Evolutionary conservation across 148 eudicot species (phyloP), one percentile per base, ranked within the genome.

Genomic region (Euryodendron excelsum): DNA sequence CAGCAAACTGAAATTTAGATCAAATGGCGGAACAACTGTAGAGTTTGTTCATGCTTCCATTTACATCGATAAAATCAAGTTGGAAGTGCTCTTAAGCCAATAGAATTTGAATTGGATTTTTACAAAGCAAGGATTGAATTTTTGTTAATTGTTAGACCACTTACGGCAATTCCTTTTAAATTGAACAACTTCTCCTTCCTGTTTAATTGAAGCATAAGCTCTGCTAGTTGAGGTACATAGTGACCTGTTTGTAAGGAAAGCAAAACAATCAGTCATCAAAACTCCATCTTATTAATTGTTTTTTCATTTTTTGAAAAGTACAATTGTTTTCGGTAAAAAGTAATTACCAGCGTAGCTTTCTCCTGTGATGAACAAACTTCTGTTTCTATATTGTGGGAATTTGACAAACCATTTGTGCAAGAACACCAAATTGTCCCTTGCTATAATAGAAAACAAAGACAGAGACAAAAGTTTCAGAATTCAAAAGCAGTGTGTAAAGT

Each of bases 201-300:
- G 82, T 80, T 80, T 74, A 63, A 80, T 69, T 75, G 82, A 45
- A 80, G 48, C 69, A 80, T 75, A 33, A 80, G 82, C 55, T 80
- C 79, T 41, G 82, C 82, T 75, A 80, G 79, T 68, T 80, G 82
- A 75, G 82, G 82, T 30, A 80, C 73, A 59, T 80, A 80, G 79
- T 80, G 82, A 44, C 82, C 82, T 80, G 77, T 39, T 67, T 31
- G 41, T 3, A 66, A 48, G 53, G n/a, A 79, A 68, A 75, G 11
- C 6, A 65, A 18, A 48, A 72, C 25, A 4, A 73, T 53, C 17
- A 72, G 71, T 50, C 17, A 9, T 41, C 9, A 41, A n/a, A n/a
- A 70, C n/a, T 23, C 13, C 30, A 41, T 21, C 5, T 20, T 21
- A 8, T 47, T 23, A 64, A 21, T n/a, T 52, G 36, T 44, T 18